Percentiles rank a stretch among this genome's conserved stretches.
Evolutionary conservation across 495 filamentous ascomycete genomes (phyloP).

Genomic region (Neurospora tetraspora): DNA sequence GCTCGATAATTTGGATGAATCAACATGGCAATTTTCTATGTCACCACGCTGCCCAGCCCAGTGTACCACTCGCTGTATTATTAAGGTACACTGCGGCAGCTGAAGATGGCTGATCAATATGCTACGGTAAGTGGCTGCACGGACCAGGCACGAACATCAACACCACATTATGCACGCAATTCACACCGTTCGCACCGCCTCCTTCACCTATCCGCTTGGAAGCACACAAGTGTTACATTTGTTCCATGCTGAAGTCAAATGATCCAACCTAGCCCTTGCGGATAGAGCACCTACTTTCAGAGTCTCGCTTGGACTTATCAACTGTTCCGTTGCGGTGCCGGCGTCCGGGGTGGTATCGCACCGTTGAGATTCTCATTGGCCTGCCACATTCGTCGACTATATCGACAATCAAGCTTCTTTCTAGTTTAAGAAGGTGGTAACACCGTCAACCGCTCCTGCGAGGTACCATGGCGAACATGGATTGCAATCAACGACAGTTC

Average conservation of each 20-base stretch:
- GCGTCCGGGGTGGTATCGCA: not conserved
- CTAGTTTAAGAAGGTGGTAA: not conserved
- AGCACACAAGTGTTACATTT: not conserved
- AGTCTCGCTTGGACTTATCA: not conserved
- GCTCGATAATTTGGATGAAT: not conserved
- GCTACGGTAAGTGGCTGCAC: not conserved
- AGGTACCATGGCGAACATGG: not conserved
- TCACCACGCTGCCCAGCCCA: not conserved
- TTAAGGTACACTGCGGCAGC: not conserved
- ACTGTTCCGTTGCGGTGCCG: not conserved
- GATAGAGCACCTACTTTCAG: not conserved
- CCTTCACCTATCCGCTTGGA: not conserved
- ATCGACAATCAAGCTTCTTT: not conserved
- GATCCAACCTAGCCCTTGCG: not conserved
- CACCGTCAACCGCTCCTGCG: not conserved
- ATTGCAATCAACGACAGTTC: not conserved
- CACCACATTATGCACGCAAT: not conserved
- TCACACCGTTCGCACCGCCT: not conserved
- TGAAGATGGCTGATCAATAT: not conserved
- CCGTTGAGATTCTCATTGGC: not conserved
- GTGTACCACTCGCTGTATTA: not conserved
- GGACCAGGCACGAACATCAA: not conserved
- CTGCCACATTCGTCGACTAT: not conserved
- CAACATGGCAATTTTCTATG: not conserved
- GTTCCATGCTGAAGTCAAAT: not conserved